Conservation (phyloP, 2,329 filamentous ascomycete genomes). For the Truncatella angustata region DNA sequence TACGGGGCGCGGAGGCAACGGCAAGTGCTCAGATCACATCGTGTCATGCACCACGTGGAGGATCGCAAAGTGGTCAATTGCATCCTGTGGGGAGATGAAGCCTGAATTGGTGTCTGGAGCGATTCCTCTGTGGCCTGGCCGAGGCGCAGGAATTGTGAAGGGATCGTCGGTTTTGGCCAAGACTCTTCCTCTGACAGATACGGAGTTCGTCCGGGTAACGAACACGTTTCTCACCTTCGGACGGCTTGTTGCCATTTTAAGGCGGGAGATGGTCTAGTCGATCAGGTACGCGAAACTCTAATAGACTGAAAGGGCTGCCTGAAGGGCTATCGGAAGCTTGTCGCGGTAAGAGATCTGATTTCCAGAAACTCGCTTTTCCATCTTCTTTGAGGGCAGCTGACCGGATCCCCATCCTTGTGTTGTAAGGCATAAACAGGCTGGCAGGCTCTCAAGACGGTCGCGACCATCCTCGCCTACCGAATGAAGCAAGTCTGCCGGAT, state of each 20-base stretch:
- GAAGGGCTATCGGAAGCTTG: neutral
- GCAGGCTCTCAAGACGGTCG: neutral
- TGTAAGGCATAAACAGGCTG: neutral
- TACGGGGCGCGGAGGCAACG: neutral
- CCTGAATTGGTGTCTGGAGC: too few relatives aligned
- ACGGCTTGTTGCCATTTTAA: neutral
- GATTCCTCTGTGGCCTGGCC: too few relatives aligned
- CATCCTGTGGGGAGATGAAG: neutral
- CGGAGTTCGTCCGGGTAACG: neutral
- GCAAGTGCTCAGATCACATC: too few relatives aligned
- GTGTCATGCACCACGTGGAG: too few relatives aligned
- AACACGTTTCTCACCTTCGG: too few relatives aligned
- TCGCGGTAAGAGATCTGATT: slow-evolving; percentile 1
- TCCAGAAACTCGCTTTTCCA: neutral
- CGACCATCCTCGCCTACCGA: neutral
- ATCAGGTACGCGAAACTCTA: slow-evolving; percentile 8
- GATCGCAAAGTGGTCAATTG: too few relatives aligned
- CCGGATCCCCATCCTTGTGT: neutral
- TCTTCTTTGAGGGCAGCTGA: neutral
- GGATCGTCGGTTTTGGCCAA: neutral
- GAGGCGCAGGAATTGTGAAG: too few relatives aligned
- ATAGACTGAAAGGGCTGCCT: neutral
- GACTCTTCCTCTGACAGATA: neutral
- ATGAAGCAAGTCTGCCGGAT: slow-evolving; percentile 5
- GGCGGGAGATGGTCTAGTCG: neutral